phyloP scores from a whole-genome alignment of 768 basidiomycete species.

The Termitomyces sp. region DNA sequence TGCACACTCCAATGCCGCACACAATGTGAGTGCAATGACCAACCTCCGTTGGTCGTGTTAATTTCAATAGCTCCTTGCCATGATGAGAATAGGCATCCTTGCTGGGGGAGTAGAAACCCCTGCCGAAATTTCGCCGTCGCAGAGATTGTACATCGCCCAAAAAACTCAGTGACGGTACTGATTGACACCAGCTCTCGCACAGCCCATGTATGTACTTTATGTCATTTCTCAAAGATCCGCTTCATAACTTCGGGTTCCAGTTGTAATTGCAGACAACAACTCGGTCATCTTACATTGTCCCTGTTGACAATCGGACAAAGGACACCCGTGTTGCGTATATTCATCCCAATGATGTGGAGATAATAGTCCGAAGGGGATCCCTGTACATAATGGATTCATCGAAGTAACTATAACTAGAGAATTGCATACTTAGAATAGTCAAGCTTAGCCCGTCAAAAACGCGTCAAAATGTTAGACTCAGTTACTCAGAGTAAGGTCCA shows the following conservation, averaged over 20 bases:
- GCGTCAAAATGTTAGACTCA: background rate
- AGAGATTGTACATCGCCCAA: slow-evolving; percentile 38
- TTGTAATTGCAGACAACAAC: background rate
- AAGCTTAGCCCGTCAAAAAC: background rate
- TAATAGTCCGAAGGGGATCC: too few species aligned
- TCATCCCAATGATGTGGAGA: background rate
- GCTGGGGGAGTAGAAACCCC: slow-evolving; percentile 60
- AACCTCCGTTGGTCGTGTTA: background rate
- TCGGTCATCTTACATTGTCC: background rate
- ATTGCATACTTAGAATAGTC: background rate
- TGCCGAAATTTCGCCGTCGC: slow-evolving; percentile 42
- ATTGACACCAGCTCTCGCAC: background rate
- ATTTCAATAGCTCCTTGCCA: slow-evolving; percentile 39
- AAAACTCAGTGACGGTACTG: slow-evolving; percentile 6
- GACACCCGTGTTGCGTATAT: background rate
- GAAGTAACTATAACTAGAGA: background rate
- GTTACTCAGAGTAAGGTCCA: background rate
- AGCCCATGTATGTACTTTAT: too few species aligned
- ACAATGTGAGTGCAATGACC: slow-evolving; percentile 47
- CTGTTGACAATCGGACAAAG: background rate
- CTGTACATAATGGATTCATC: background rate
- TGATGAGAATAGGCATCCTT: slow-evolving; percentile 73
- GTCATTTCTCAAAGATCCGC: background rate
- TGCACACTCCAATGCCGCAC: slow-evolving; percentile 79
- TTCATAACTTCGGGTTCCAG: background rate